Base-by-base conservation (phyloP, 2,329 filamentous ascomycete genomes). In the Cyclaneusma minus region DNA sequence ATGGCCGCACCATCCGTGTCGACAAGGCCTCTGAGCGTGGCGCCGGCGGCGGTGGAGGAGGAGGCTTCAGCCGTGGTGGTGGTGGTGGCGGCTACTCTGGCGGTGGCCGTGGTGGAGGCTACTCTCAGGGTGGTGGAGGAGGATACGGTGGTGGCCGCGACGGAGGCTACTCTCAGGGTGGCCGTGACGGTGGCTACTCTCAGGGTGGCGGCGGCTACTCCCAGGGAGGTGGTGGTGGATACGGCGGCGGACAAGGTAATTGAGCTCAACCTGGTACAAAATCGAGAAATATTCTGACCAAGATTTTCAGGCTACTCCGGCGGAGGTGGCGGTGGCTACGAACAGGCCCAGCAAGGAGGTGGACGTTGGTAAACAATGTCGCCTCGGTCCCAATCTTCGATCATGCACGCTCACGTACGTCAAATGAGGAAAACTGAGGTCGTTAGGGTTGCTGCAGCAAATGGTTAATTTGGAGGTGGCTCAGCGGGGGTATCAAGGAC, bases 1-100 rank as follows among this genome's bases (percentile, higher is more conserved):
- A 95, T 54, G 87, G 87, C 38, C 82, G 87, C 43, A 73, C 70
- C 38, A 94, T 98, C 51, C 84, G 87, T 42, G 87, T 98, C 38
- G 87, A 95, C 59, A 92, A 85, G 55, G 89, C 85, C 35, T 85
- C 83, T 31, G 85, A 94, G 54, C 76, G 74, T 39, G 68, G 70
- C 24, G 62, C 70, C 24, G 65, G 70, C 30, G 66, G 65, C 28
- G 66, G 71, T 28, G 60, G 61, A 27, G 61, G 66, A 28, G 59
- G 63, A 18, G 53, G 56, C 29, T 53, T 55, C 33, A 54, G 48
- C 43, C 49, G 51, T 29, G 52, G 52, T n/a, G 31, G 37, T 21
- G 31, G 32, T 16, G 33, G 38, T 23, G 32, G 31, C n/a, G n/a
- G n/a, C n/a, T n/a, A n/a, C 27, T 54, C 58, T 29, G 23, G 35